Evolutionary conservation across 2,329 filamentous ascomycete species (phyloP).

Genomic region (Arthroderma sp.): DNA sequence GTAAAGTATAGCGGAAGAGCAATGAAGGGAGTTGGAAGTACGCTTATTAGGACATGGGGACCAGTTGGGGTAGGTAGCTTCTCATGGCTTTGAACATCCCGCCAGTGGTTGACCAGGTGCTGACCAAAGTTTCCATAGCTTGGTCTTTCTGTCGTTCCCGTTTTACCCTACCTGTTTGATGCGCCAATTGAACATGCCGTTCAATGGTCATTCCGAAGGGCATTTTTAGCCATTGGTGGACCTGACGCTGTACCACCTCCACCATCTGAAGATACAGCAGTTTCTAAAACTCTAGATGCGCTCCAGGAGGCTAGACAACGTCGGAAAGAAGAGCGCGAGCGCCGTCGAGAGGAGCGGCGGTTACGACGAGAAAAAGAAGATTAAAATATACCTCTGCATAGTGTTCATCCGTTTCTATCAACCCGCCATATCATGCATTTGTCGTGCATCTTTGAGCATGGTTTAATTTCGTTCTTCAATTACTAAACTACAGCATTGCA

Average conservation of each 20-base stretch:
- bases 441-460: too few relatives aligned
- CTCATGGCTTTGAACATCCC: not conserved
- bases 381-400: not conserved
- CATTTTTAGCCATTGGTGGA: slow-evolving; percentile 60
- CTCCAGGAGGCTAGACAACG: slow-evolving; percentile 14
- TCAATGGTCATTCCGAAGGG: slow-evolving; percentile 79
- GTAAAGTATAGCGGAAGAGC: slow-evolving; percentile 78
- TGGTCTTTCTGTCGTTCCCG: slow-evolving; percentile 61
- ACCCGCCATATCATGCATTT: too few relatives aligned
- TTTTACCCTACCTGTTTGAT: slow-evolving; percentile 74
- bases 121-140: slow-evolving; percentile 29
- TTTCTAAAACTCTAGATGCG: slow-evolving; percentile 13
- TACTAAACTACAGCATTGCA: not conserved
- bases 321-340: slow-evolving; percentile 16
- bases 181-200: slow-evolving; percentile 84
- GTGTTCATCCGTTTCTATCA: too few relatives aligned
- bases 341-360: slow-evolving; percentile 13
- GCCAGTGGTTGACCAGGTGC: slow-evolving; percentile 10
- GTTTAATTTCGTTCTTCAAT: too few relatives aligned
- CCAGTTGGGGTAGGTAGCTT: slow-evolving; percentile 66
- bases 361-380: slow-evolving; percentile 9
- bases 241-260: slow-evolving; percentile 37
- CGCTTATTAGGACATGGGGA: slow-evolving; percentile 64
- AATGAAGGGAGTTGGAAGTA: slow-evolving; percentile 71
- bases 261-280: slow-evolving; percentile 6